phyloP scores from a whole-genome alignment of 1,284 basidiomycete species.

The Exsudoporus floridanus region DNA sequence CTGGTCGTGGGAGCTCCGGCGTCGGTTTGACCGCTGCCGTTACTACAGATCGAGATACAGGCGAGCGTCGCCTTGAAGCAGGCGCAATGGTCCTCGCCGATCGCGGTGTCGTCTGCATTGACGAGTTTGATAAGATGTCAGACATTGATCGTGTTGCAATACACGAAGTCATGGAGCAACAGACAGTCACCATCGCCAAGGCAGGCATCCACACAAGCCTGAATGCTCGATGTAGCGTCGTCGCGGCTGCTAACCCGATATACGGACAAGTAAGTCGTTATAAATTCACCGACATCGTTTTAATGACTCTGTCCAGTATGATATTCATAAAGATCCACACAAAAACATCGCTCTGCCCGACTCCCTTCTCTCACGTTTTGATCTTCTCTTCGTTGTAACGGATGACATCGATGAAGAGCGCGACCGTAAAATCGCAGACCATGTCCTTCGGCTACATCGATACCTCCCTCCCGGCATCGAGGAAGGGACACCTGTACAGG shows the following conservation, averaged over 20 bases:
- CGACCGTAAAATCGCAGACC: conserved; percentile 95
- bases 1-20: conserved; percentile 94
- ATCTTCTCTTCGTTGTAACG: conserved; percentile 96
- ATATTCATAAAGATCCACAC: conserved; percentile 99
- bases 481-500: conserved; percentile 87
- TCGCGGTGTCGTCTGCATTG: conserved; percentile 97
- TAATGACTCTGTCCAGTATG: conserved; percentile 67
- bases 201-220: conserved; percentile 98
- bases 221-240: conserved; percentile 96
- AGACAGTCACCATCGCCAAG: conserved; percentile 99
- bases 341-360: conserved; percentile 98
- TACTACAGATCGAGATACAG: conserved; percentile 96
- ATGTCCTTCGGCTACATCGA: conserved; percentile 96
- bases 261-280: conserved; percentile 81
- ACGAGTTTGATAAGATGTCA: conserved; percentile 99
- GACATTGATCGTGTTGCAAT: conserved; percentile 99
- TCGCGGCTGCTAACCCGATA: conserved; percentile 98
- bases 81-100: conserved; percentile 99
- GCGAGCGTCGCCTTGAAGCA: conserved; percentile 93
- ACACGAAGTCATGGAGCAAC: conserved; percentile 99
- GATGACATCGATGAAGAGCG: conserved; percentile 96
- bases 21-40: conserved; percentile 99
- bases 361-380: conserved; percentile 98
- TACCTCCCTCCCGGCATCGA: conserved; percentile 96
- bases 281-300: not conserved